Evolutionary conservation across 805 yeast species (phyloP).

Genomic region (Ogataea nonfermentans): DNA sequence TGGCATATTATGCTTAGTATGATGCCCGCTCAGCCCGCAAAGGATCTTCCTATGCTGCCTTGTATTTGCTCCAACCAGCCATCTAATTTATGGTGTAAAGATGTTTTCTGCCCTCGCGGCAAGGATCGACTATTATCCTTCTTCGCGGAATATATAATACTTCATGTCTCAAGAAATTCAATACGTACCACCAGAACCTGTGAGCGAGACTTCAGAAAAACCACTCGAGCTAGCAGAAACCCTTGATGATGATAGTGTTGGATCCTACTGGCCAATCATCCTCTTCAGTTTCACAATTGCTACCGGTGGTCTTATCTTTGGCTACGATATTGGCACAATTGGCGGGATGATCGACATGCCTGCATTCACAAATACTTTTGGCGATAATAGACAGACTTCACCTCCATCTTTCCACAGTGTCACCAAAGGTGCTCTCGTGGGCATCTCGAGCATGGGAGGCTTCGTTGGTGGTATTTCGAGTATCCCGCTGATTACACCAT

Average conservation of each 20-base stretch:
- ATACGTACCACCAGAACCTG: conserved; percentile 4
- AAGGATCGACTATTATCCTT: conserved; percentile 8
- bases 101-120: conserved; percentile 4
- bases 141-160: not conserved
- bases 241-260: conserved; percentile 13
- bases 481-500: conserved; percentile 21
- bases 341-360: conserved; percentile 36
- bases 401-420: conserved; percentile 18
- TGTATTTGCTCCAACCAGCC: conserved; percentile 1
- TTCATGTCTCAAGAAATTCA: conserved; percentile 2
- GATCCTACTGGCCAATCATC: conserved; percentile 24
- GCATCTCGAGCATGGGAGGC: conserved; percentile 33
- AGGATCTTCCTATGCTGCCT: not conserved
- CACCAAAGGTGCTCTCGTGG: conserved; percentile 32
- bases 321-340: conserved; percentile 38
- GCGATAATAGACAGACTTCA: conserved; percentile 16
- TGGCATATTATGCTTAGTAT: too few species aligned
- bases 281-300: conserved; percentile 28
- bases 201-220: conserved; percentile 1
- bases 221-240: not conserved
- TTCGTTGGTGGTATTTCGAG: conserved; percentile 33
- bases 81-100: conserved; percentile 5
- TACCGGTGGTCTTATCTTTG: conserved; percentile 35
- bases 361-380: conserved; percentile 25
- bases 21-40: too few species aligned